Evolutionary conservation across 2,329 filamentous ascomycete species (phyloP), one percentile per base, ranked within the genome.

Genomic region (Dichotomopilus funicola): DNA sequence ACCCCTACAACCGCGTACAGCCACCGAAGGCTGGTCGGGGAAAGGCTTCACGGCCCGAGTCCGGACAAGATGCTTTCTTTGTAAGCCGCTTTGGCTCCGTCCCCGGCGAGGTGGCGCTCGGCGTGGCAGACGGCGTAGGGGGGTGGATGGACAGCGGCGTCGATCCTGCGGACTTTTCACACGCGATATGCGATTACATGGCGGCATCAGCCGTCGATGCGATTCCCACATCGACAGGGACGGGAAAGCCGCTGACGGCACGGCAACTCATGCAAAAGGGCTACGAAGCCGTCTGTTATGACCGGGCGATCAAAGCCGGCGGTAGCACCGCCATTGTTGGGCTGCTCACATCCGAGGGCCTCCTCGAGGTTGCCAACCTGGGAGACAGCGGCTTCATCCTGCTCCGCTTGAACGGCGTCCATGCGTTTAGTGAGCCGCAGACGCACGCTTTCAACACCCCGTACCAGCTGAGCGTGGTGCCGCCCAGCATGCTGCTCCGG

Each of bases 401-500:
- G 59, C 78, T 97, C 58, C 85, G 91, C 11, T 81, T 89, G 33
- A 95, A 92, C 63, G 89, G 88, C 11, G 88, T 99, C 36, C 87
- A 94, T 69, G 82, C 87, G 54, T 86, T 85, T 67, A 95, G 91
- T 1, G 81, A 85, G 48, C 87, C 90, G 31, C 94, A 99, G 72
- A 96, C 91, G 0, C 94, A 99, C 70, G 91, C 87, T 44, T 99
- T 99, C 79, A 99, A 99, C 72, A 97, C 94, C 0, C 94, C 94
- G 0, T 99, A 89, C 68, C 94, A 99, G 71, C 81, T 99, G 42
- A 92, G 90, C 53, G 85, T 96, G 52, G 86, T 96, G 6, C 92
- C 94, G 0, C 82, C 87, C 3, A 83, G 81, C 63, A 86, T 96
- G 72, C 80, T 90, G 55, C 82, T 84, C 27, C 88, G 94, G 65